Conservation (phyloP, 1,139 yeast genomes). For the Pichia inconspicua region DNA sequence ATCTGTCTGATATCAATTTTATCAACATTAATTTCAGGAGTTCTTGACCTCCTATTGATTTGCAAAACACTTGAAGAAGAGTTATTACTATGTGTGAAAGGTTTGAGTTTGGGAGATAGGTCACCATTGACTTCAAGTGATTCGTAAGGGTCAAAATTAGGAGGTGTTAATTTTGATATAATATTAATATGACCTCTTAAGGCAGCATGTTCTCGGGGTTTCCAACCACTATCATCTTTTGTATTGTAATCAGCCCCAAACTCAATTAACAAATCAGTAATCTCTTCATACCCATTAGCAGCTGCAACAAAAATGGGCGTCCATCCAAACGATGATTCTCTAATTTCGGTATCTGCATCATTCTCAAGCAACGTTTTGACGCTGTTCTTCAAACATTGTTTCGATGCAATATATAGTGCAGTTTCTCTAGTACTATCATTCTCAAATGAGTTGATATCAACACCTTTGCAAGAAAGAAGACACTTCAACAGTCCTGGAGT, state of each 20-base stretch:
- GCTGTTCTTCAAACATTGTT: slow-evolving; percentile 47
- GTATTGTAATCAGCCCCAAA: slow-evolving; percentile 47
- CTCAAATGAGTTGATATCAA: slow-evolving; percentile 60
- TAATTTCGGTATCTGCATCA: slow-evolving; percentile 67
- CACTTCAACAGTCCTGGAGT: slow-evolving; percentile 49
- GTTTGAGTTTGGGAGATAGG: slow-evolving; percentile 20
- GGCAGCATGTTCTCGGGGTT: slow-evolving; percentile 93
- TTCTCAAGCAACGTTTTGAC: slow-evolving; percentile 49
- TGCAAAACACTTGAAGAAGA: slow-evolving; percentile 11
- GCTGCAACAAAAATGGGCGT: slow-evolving; percentile 91
- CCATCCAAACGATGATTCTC: slow-evolving; percentile 84
- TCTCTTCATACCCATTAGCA: slow-evolving; percentile 64
- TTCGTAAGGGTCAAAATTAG: slow-evolving; percentile 26
- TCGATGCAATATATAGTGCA: slow-evolving; percentile 71
- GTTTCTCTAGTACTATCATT: slow-evolving; percentile 59
- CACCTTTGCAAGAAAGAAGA: slow-evolving; percentile 49
- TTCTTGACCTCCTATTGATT: slow-evolving; percentile 4
- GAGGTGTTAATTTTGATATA: slow-evolving; percentile 52
- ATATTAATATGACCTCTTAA: slow-evolving; percentile 78
- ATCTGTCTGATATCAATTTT: slow-evolving; percentile 30
- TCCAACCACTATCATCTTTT: slow-evolving; percentile 88
- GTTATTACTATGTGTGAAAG: slow-evolving; percentile 13
- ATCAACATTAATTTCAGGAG: slow-evolving; percentile 8
- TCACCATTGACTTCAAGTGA: slow-evolving; percentile 17
- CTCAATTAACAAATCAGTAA: slow-evolving; percentile 48